These are phyloP conservation scores for Eimeria maxima DNA, from an alignment of 169 alveolate species.

Conservation along the genomic window DNA sequence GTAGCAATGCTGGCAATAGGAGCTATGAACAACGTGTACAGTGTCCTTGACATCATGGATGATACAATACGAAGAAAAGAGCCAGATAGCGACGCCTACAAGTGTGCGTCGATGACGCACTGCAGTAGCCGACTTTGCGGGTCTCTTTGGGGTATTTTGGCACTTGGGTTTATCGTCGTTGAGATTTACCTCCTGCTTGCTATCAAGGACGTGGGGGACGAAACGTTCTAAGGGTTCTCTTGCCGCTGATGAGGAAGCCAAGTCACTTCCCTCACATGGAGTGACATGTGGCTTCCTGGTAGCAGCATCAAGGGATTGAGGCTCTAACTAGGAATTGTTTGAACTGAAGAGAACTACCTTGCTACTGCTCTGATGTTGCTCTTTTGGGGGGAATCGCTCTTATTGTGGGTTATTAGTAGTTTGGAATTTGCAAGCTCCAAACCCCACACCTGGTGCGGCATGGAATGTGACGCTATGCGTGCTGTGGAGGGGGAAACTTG, in stretches of 20 bases:
- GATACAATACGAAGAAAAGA: conserved; percentile 86
- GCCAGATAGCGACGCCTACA: conserved; percentile 89
- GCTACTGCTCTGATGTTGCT: not conserved
- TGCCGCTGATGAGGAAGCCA: not conserved
- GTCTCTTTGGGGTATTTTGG: conserved; percentile 85
- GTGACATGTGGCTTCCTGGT: not conserved
- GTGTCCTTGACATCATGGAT: conserved; percentile 87
- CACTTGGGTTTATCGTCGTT: conserved; percentile 77
- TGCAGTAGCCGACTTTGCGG: conserved; percentile 88
- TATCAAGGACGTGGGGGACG: conserved; percentile 85
- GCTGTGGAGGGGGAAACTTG: too few relatives aligned
- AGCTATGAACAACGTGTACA: conserved; percentile 86
- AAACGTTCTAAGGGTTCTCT: conserved; percentile 14
- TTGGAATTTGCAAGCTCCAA: not conserved
- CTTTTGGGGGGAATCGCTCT: not conserved
- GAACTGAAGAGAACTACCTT: not conserved
- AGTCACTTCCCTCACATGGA: not conserved
- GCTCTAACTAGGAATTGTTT: not conserved
- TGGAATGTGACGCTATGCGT: too few relatives aligned
- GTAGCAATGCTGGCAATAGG: conserved; percentile 87
- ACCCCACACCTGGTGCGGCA: too few relatives aligned
- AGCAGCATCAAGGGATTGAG: not conserved
- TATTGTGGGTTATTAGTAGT: not conserved
- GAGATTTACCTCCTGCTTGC: conserved; percentile 87
- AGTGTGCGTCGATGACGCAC: conserved; percentile 86